These are phyloP conservation scores for Scutellaria galericulata DNA, from an alignment of 257 asterid species.

Conservation along the genomic window DNA sequence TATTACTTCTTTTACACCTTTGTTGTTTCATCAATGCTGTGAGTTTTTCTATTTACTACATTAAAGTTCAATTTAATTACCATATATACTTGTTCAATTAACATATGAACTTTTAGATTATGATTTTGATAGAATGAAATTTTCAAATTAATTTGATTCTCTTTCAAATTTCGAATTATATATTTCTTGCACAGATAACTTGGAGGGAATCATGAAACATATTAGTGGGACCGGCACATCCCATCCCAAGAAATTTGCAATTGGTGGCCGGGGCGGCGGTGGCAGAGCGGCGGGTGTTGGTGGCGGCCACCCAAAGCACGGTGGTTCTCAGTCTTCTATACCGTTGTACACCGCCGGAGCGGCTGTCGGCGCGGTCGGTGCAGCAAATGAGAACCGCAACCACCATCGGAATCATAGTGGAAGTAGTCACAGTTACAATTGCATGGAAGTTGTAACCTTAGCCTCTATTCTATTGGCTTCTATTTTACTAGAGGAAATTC, in stretches of 20 bases:
- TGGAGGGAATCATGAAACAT: constrained; percentile 8
- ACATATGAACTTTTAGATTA: too few species aligned
- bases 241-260: constrained; percentile 17
- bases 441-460: background rate
- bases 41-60: background rate
- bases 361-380: background rate
- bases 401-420: constrained; percentile 22
- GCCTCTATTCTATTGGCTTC: constrained; percentile 11
- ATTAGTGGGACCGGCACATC: background rate
- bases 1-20: background rate
- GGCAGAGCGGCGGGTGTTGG: background rate
- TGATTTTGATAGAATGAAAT: background rate
- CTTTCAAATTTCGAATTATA: background rate
- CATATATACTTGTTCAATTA: too few species aligned
- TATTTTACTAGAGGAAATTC: constrained; percentile 11
- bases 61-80: background rate
- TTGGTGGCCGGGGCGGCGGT: constrained; percentile 18
- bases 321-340: constrained; percentile 1
- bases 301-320: background rate
- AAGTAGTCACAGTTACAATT: background rate
- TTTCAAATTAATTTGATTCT: too few species aligned
- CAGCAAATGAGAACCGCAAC: constrained; percentile 13
- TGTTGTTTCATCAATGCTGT: background rate
- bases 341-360: constrained; percentile 22
- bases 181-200: background rate